Base-by-base conservation (phyloP, 768 basidiomycete genomes). In the Mycena floridula region DNA sequence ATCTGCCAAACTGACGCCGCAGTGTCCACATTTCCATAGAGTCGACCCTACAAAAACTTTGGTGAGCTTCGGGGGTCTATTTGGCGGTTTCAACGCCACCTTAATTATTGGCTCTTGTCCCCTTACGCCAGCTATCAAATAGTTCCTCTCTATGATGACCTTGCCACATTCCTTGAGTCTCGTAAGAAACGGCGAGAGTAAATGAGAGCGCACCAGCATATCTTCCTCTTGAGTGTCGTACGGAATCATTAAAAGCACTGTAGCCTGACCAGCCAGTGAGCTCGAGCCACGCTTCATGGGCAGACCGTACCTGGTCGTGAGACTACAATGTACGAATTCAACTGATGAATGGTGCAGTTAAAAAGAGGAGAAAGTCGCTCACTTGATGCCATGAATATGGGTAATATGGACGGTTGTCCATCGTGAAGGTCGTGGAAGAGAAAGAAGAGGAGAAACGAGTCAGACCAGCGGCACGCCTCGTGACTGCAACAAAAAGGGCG, bases 371-470 rank as follows among this genome's bases (percentile, higher is more conserved):
- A 7, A 6, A 43, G 24, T 15, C 41, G 61, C 75, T 50, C 56
- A 88, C 88, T 78, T 90, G 88, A 63, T 90, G 89, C 88, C 88
- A 90, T 51, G 88, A 87, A 55, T 90, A 90, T 18, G 32, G 18
- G 32, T 15, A 18, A 35, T 35, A 35, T 7, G 3, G 32, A 4
- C 18, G 32, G 4, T 18, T 13, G 15, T 35, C 32, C 32, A 35
- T 35, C 15, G 32, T 35, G 32, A 18, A 30, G n/a, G 9, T 7
- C n/a, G n/a, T n/a, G n/a, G n/a, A n/a, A n/a, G 18, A 35, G 32
- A 7, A 35, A 35, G 15, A 35, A 35, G 9, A n/a, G 9, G 28
- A n/a, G 32, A 13, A 35, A 35, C 15, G 32, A 35, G 32, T 35
- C 32, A 35, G 32, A 35, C 13, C 32, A 35, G 18, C 15, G n/a